Evolutionary conservation across 108 stramenopile genomes (phyloP).

Genomic region (Pseudonitzschia multiseries): DNA sequence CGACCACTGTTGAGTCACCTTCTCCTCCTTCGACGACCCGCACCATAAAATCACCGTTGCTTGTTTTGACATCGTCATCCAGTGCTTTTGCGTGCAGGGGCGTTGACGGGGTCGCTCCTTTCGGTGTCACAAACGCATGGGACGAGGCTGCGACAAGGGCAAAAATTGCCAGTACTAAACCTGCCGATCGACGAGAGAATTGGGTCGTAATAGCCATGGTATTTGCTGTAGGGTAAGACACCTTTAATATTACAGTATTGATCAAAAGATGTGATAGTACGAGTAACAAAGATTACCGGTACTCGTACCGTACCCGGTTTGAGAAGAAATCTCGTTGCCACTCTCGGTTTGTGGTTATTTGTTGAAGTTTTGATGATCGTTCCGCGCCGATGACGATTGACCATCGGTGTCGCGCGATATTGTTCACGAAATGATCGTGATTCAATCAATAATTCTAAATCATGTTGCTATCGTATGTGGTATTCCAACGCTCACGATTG

Average conservation of each 20-base stretch:
- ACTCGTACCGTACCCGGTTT: too few species aligned
- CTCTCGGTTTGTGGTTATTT: too few species aligned
- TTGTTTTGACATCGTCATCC: neutral
- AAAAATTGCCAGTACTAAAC: neutral
- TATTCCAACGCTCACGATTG: too few species aligned
- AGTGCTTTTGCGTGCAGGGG: neutral
- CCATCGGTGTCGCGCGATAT: neutral
- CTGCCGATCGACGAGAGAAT: neutral
- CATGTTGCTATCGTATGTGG: too few species aligned
- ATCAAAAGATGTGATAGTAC: neutral
- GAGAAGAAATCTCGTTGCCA: too few species aligned
- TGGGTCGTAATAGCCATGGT: neutral
- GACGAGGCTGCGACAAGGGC: neutral
- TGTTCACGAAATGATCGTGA: neutral
- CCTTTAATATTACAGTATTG: neutral
- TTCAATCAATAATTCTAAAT: neutral
- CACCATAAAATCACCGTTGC: constrained; percentile 14
- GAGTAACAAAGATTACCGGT: too few species aligned
- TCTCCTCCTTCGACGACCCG: constrained; percentile 28
- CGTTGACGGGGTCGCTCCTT: neutral
- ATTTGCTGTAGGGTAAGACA: neutral
- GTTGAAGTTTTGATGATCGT: constrained; percentile 1
- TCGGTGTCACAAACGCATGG: constrained; percentile 4
- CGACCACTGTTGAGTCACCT: constrained; percentile 33
- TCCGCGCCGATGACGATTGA: neutral